Percentiles rank a stretch among this genome's conserved stretches.
Evolutionary conservation across 2,329 filamentous ascomycete species (phyloP).

Genomic region (Gremmenia infestans): DNA sequence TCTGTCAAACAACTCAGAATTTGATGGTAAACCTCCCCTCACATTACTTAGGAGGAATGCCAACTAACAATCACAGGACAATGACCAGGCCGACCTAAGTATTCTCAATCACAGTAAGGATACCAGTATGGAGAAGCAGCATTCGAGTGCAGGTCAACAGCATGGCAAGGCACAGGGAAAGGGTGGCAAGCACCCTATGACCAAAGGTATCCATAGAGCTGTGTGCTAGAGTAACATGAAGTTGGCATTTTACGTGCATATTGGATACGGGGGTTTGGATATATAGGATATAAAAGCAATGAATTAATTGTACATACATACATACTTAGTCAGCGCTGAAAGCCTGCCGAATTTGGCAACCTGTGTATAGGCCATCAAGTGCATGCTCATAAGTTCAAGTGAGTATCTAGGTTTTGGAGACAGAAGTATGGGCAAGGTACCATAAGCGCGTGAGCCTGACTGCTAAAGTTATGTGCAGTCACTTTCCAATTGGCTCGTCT

Average conservation of each 20-base stretch:
- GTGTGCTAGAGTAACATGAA: constrained; percentile 37
- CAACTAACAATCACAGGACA: constrained; percentile 9
- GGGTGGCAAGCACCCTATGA: constrained; percentile 40
- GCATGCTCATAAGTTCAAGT: no score
- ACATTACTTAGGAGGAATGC: not conserved
- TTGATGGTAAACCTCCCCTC: constrained; percentile 43
- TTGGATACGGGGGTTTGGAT: no score
- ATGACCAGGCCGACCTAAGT: constrained; percentile 41
- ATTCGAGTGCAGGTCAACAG: constrained; percentile 24
- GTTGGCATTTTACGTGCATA: not conserved
- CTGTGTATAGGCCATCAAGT: no score
- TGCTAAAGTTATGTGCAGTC: no score
- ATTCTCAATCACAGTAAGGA: constrained; percentile 30
- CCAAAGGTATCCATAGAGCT: constrained; percentile 41
- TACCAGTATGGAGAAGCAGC: constrained; percentile 35
- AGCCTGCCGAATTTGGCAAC: no score
- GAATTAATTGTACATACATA: no score
- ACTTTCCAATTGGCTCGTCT: no score
- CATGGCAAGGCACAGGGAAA: constrained; percentile 18
- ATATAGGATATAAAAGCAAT: no score
- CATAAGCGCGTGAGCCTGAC: no score
- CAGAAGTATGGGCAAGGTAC: no score
- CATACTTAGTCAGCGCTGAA: no score
- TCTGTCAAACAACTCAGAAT: constrained; percentile 54
- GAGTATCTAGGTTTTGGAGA: no score